phyloP scores from a whole-genome alignment of 1,284 basidiomycete species.

The Vanrija pseudolonga region DNA sequence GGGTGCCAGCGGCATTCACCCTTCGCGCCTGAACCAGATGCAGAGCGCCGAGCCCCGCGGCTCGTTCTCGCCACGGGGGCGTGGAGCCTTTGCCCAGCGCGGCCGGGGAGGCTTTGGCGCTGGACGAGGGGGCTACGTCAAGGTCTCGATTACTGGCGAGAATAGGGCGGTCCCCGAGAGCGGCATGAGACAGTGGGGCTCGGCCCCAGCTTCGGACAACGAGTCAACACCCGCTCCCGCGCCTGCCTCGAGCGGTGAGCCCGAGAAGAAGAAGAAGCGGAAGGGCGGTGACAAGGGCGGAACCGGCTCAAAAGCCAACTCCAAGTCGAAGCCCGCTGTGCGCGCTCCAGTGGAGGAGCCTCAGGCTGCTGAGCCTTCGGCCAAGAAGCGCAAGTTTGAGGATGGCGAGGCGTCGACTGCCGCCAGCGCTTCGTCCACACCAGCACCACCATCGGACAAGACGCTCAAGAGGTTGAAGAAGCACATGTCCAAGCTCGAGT shows the following conservation, averaged over 20 bases:
- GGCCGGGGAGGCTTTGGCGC: constrained; percentile 10
- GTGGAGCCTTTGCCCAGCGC: constrained; percentile 10
- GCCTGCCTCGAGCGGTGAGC: not conserved
- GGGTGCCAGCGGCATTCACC: constrained; percentile 28
- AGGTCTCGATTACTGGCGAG: constrained; percentile 24
- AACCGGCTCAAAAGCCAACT: constrained; percentile 45
- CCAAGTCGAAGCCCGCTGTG: constrained; percentile 33
- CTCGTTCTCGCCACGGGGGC: constrained; percentile 1
- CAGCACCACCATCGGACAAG: constrained; percentile 22
- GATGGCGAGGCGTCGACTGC: constrained; percentile 1
- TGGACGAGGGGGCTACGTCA: not conserved
- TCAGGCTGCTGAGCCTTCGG: not conserved
- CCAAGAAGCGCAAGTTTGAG: constrained; percentile 41
- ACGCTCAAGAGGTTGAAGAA: constrained; percentile 40
- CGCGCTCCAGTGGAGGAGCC: constrained; percentile 10
- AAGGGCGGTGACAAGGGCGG: constrained; percentile 48
- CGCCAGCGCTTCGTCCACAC: not conserved
- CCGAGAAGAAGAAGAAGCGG: constrained; percentile 35
- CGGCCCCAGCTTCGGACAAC: constrained; percentile 22
- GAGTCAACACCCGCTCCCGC: constrained; percentile 1
- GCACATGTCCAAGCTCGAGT: constrained; percentile 32
- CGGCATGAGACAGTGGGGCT: constrained; percentile 47
- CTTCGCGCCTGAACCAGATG: constrained; percentile 26
- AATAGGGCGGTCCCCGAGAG: constrained; percentile 30
- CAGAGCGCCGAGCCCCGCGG: not conserved